Conservation (phyloP, 768 basidiomycete species). For the Mycena floridula region DNA sequence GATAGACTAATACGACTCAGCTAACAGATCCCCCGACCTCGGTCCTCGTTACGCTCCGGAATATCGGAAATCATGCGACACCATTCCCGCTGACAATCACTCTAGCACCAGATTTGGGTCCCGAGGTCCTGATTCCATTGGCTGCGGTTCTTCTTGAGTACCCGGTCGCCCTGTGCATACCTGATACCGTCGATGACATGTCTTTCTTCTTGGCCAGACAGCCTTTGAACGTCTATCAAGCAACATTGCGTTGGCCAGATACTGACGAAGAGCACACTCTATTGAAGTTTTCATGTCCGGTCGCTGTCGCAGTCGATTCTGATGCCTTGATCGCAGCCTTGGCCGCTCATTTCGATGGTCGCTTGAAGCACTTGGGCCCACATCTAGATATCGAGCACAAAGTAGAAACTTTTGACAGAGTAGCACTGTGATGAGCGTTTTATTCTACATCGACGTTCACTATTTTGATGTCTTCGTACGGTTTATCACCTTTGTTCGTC, state of each 20-base stretch:
- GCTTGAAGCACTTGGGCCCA: not conserved
- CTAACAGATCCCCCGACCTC: not conserved
- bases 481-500: constrained; percentile 79
- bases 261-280: constrained; percentile 25
- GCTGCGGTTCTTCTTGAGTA: constrained; percentile 60
- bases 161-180: constrained; percentile 46
- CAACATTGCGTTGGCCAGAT: constrained; percentile 18
- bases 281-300: constrained; percentile 56
- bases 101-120: constrained; percentile 4
- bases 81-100: not conserved
- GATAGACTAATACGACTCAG: no score
- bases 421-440: constrained; percentile 33
- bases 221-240: constrained; percentile 47
- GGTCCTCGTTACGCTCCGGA: not conserved
- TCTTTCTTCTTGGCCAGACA: constrained; percentile 37
- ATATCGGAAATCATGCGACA: not conserved
- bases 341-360: constrained; percentile 11
- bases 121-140: constrained; percentile 36
- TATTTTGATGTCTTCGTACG: constrained; percentile 92
- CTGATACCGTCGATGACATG: constrained; percentile 17
- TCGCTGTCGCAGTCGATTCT: constrained; percentile 10
- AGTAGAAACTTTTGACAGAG: constrained; percentile 35
- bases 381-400: constrained; percentile 18
- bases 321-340: no score
- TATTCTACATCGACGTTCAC: constrained; percentile 72